phyloP scores from a whole-genome alignment of 169 alveolate genomes.

The Plasmodium relictum region DNA sequence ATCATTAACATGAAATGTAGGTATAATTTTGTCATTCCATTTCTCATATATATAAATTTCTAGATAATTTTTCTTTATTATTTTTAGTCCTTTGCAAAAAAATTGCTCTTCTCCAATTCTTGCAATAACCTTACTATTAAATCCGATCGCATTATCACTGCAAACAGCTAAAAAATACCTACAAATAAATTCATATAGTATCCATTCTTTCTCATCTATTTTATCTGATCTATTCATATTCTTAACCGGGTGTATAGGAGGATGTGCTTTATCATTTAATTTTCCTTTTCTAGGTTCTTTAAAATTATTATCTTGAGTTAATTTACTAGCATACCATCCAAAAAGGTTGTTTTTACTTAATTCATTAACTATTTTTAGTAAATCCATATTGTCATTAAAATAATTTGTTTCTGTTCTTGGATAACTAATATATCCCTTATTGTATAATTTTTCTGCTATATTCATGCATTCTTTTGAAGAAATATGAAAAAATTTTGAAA shows the following conservation, averaged over 20 bases:
- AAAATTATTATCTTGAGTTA: constrained; percentile 52
- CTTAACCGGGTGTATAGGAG: constrained; percentile 99
- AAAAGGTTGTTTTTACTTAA: constrained; percentile 87
- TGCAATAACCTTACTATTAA: constrained; percentile 81
- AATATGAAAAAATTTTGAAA: constrained; percentile 91
- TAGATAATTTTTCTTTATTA: constrained; percentile 59
- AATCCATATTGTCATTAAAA: constrained; percentile 93
- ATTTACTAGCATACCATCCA: constrained; percentile 93
- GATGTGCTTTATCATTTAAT: constrained; percentile 98
- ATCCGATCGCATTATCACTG: constrained; percentile 88
- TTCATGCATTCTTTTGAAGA: constrained; percentile 94
- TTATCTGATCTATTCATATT: constrained; percentile 85
- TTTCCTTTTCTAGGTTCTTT: constrained; percentile 91
- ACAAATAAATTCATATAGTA: constrained; percentile 87
- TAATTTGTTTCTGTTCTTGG: constrained; percentile 99
- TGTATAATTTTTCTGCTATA: constrained; percentile 97
- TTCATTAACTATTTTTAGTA: constrained; percentile 85
- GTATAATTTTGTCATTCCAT: constrained; percentile 74
- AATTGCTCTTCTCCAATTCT: constrained; percentile 52
- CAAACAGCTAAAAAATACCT: constrained; percentile 91
- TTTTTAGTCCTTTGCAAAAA: constrained; percentile 74
- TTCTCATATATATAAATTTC: constrained; percentile 73
- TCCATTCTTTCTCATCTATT: constrained; percentile 83
- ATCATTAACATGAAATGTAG: constrained; percentile 52
- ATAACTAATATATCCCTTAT: constrained; percentile 94